These are phyloP conservation scores for Amoebophrya sp. DNA, from an alignment of 169 alveolate species.

Conservation along the genomic window DNA sequence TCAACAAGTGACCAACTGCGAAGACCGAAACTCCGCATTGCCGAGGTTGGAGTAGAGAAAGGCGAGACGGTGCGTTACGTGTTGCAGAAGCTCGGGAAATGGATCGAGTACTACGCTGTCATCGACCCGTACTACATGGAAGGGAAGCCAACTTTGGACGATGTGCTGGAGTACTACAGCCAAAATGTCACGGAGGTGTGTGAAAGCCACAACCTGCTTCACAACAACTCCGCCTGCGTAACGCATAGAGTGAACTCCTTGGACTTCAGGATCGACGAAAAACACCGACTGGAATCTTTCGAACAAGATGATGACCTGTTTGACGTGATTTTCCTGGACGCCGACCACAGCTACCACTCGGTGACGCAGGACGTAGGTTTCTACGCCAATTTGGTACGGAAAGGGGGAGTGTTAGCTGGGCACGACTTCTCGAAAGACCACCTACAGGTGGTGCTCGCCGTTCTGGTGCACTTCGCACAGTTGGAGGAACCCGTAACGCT, in stretches of 20 bases:
- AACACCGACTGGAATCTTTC: no score
- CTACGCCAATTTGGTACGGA: not conserved
- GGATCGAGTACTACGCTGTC: not conserved
- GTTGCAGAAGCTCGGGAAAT: not conserved
- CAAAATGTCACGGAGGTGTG: not conserved
- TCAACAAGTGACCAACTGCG: not conserved
- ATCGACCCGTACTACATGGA: slow-evolving; percentile 7
- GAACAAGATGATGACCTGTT: not conserved
- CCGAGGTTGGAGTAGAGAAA: not conserved
- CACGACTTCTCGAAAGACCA: slow-evolving; percentile 1
- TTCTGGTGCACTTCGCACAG: not conserved
- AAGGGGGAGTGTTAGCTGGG: not conserved
- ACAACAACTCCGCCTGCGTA: not conserved
- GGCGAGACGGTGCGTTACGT: not conserved
- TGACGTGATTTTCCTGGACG: slow-evolving; percentile 13
- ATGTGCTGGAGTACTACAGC: not conserved
- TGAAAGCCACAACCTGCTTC: not conserved
- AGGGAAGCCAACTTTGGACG: not conserved
- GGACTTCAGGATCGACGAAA: not conserved
- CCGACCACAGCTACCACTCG: not conserved
- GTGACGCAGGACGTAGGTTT: not conserved
- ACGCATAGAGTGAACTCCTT: not conserved
- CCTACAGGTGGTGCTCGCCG: not conserved
- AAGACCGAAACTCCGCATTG: not conserved
- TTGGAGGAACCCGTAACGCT: not conserved